phyloP scores from a whole-genome alignment of 352 stramenopile genomes.

The Globisporangium parvum region DNA sequence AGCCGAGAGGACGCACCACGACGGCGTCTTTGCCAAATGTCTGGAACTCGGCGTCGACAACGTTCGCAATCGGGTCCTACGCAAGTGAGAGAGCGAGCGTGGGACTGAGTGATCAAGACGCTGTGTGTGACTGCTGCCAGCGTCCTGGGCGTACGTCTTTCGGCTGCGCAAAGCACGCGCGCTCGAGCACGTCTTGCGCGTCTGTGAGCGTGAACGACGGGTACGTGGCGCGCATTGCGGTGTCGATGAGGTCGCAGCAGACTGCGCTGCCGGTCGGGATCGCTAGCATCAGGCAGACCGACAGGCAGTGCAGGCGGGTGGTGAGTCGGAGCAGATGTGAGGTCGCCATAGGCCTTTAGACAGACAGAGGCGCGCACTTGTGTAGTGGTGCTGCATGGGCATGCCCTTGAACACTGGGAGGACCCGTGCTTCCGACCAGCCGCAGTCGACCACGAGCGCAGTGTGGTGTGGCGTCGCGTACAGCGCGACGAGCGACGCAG shows the following conservation, averaged over 20 bases:
- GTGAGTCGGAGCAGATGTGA: neutral
- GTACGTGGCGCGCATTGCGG: slow-evolving; percentile 18
- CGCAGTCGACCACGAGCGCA: slow-evolving; percentile 73
- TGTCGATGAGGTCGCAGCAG: slow-evolving; percentile 36
- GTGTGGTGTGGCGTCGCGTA: slow-evolving; percentile 74
- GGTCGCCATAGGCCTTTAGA: neutral
- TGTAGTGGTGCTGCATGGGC: slow-evolving; percentile 62
- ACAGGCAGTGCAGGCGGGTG: too few species aligned
- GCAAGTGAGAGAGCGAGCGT: neutral
- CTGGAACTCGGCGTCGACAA: slow-evolving; percentile 43
- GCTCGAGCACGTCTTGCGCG: slow-evolving; percentile 63
- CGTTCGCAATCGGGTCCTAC: slow-evolving; percentile 28
- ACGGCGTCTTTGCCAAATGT: slow-evolving; percentile 27
- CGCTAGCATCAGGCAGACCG: slow-evolving; percentile 20
- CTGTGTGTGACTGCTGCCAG: neutral
- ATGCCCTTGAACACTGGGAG: slow-evolving; percentile 82
- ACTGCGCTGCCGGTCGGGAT: slow-evolving; percentile 33
- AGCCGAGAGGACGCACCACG: slow-evolving; percentile 16
- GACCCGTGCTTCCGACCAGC: slow-evolving; percentile 64
- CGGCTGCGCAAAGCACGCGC: slow-evolving; percentile 68
- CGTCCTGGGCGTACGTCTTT: slow-evolving; percentile 18
- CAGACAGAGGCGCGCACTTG: slow-evolving; percentile 23
- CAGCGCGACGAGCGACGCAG: slow-evolving; percentile 51
- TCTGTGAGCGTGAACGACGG: slow-evolving; percentile 16
- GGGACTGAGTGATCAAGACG: neutral